Evolutionary conservation across 768 basidiomycete species (phyloP), one percentile per base, ranked within the genome.

Genomic region (Mycena epipterygia): DNA sequence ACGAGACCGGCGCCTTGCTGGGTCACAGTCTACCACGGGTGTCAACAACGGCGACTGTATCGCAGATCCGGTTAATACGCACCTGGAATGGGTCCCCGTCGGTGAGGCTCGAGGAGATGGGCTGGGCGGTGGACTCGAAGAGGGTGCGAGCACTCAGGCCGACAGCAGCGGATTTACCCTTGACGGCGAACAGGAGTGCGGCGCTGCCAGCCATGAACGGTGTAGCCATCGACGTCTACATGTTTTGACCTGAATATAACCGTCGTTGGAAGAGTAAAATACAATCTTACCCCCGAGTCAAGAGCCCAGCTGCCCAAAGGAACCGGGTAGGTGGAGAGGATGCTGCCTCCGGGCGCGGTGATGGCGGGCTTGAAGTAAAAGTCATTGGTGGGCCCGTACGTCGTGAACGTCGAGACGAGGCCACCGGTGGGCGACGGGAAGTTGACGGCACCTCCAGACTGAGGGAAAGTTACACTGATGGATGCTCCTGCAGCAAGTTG

Each of bases 341-440:
- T 87, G 74, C 85, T 84, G 1, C 87, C 87, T 13, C 89, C 89
- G 0, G 88, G 88, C 7, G 88, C 86, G 32, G 87, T 80, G 59
- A 90, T 76, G 14, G 87, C 81, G 13, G 89, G 88, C 62, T 89
- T 89, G 83, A 87, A 87, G 80, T 80, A 85, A 70, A 89, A 82
- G 74, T 91, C 90, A 74, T 89, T 87, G 5, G 88, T 84, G 1
- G 90, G 90, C 2, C 91, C 91, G 65, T 87, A 89, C 79, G 81
- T 82, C 11, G 87, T 85, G 78, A 89, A 90, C 23, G 78, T 75
- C 1, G 88, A 90, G 23, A 90, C 85, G 48, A 90, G 82, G 16
- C 90, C 90, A 21, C 89, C 90, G 5, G 80, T 77, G 14, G 85
- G 81, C 69, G 89, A 86, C 21, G 86, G 85, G 77, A 87, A 83